Percentiles rank a stretch among this genome's conserved stretches.
These are phyloP conservation scores for Saccharomycopsis capsularis DNA, from an alignment of 805 yeast genomes.

Conservation along the genomic window DNA sequence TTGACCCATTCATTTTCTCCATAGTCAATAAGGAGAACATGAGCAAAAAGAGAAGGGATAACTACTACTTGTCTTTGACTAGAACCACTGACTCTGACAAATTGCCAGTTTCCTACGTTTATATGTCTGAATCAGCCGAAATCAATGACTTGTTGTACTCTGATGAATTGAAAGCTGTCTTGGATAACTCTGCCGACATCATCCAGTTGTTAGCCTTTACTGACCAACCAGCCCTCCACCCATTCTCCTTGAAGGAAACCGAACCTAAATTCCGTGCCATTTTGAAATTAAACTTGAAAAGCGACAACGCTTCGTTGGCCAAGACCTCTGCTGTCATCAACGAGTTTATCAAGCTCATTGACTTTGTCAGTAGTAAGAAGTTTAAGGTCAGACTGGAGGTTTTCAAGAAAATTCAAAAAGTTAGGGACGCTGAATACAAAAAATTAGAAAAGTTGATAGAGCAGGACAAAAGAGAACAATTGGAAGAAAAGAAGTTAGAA, in stretches of 20 bases:
- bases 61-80: constrained; percentile 80
- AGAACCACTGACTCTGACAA: constrained; percentile 66
- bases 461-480: constrained; percentile 56
- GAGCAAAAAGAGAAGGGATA: constrained; percentile 66
- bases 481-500: constrained; percentile 65
- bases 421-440: constrained; percentile 66
- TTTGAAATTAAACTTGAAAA: constrained; percentile 48
- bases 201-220: constrained; percentile 72
- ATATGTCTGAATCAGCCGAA: constrained; percentile 85
- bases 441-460: constrained; percentile 69
- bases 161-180: constrained; percentile 39
- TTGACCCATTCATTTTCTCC: constrained; percentile 62
- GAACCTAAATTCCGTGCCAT: constrained; percentile 42
- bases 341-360: constrained; percentile 54
- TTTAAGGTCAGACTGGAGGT: constrained; percentile 66
- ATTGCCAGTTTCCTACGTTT: constrained; percentile 70
- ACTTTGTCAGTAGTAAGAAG: constrained; percentile 43
- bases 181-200: constrained; percentile 32
- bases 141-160: constrained; percentile 56
- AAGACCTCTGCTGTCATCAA: constrained; percentile 44
- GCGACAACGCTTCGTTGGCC: constrained; percentile 41
- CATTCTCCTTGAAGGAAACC: constrained; percentile 53
- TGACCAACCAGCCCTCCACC: constrained; percentile 74
- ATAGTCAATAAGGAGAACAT: constrained; percentile 79
- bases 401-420: constrained; percentile 63